A percentile compares a stretch with the other conserved stretches of the same genome.
These are phyloP conservation scores for Orychophragmus violaceus DNA, from an alignment of 345 rosid genomes.

Conservation along the genomic window DNA sequence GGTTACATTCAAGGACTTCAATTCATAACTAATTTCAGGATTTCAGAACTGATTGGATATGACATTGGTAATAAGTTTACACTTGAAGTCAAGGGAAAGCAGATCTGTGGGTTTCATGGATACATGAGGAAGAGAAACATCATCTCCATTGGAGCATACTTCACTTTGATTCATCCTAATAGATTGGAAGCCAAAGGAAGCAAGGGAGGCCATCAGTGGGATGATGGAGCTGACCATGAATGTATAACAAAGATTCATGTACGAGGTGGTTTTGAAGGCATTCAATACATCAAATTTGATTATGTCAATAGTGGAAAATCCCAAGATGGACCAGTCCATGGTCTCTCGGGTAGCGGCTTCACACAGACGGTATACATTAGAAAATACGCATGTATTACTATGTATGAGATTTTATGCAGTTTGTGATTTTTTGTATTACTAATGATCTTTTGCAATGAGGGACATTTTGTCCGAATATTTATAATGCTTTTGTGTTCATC, in stretches of 20 bases:
- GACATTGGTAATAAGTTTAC: constrained; percentile 11
- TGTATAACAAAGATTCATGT: constrained; percentile 12
- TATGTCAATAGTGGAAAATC: neutral
- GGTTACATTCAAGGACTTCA: constrained; percentile 23
- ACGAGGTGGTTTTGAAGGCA: constrained; percentile 4
- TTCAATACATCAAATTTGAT: constrained; percentile 2
- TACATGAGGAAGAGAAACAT: neutral
- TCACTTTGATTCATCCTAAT: neutral
- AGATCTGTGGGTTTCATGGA: constrained; percentile 1
- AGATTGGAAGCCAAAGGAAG: constrained; percentile 13
- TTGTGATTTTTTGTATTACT: too few species aligned
- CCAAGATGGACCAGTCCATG: constrained; percentile 12
- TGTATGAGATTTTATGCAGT: too few species aligned
- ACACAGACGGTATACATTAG: constrained; percentile 13
- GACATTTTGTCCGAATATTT: too few species aligned
- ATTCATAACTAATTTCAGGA: constrained; percentile 12
- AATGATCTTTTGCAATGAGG: too few species aligned
- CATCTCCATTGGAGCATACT: neutral
- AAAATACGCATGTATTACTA: too few species aligned
- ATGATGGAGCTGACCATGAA: constrained; percentile 4
- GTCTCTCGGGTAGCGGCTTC: constrained; percentile 7
- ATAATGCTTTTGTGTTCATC: neutral
- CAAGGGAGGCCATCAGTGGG: constrained; percentile 20
- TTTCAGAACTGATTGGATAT: constrained; percentile 14
- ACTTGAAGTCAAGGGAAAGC: neutral